phyloP scores from a whole-genome alignment of 2,329 filamentous ascomycete genomes.

The Penicillium sp. region DNA sequence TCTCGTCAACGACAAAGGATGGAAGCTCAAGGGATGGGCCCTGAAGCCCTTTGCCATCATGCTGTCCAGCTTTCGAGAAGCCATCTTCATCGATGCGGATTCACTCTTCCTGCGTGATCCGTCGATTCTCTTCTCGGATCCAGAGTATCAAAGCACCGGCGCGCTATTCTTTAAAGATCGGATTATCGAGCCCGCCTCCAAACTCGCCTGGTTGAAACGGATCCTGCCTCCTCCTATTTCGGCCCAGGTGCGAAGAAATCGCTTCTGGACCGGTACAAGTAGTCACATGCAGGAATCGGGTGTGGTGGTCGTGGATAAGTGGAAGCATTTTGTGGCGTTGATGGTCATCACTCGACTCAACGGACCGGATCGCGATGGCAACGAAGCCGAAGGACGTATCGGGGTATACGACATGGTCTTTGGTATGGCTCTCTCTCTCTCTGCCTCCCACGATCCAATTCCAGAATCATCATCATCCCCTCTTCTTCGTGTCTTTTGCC shows the following conservation, averaged over 20 bases:
- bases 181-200: constrained; percentile 35
- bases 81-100: constrained; percentile 45
- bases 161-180: constrained; percentile 46
- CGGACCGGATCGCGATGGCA: constrained; percentile 42
- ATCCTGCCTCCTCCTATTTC: constrained; percentile 42
- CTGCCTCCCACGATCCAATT: no score
- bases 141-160: constrained; percentile 38
- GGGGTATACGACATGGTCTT: constrained; percentile 47
- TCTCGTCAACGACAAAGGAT: constrained; percentile 43
- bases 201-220: constrained; percentile 37
- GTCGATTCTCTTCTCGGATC: constrained; percentile 39
- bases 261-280: constrained; percentile 15
- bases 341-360: constrained; percentile 30
- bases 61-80: constrained; percentile 44
- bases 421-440: constrained; percentile 19
- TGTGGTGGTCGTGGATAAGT: constrained; percentile 45
- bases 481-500: neutral
- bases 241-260: constrained; percentile 32
- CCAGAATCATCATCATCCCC: neutral
- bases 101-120: constrained; percentile 42
- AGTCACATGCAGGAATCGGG: constrained; percentile 40
- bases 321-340: constrained; percentile 42
- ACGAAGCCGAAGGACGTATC: constrained; percentile 30
- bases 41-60: constrained; percentile 45
- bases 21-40: constrained; percentile 43